Percentiles rank a stretch among this genome's conserved stretches.
These are phyloP conservation scores for Cercospora sp. DNA, from an alignment of 2,329 filamentous ascomycete genomes.

Conservation along the genomic window DNA sequence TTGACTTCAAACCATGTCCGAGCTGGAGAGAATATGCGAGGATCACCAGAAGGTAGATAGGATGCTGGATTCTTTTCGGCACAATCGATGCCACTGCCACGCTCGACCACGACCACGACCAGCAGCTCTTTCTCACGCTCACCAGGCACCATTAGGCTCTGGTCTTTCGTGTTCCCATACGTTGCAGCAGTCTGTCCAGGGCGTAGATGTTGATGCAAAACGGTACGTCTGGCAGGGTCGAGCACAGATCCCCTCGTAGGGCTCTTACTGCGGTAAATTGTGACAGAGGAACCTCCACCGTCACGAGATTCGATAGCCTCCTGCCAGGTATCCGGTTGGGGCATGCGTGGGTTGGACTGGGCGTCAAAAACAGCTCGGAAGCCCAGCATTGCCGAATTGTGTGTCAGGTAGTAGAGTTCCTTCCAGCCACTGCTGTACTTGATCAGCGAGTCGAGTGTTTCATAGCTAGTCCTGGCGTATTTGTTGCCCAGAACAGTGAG, in stretches of 20 bases:
- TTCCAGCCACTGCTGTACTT: conserved; percentile 16
- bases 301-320: conserved; percentile 14
- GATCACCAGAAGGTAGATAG: conserved; percentile 6
- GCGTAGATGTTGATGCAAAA: conserved; percentile 10
- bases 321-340: conserved; percentile 16
- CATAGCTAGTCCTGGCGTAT: neutral
- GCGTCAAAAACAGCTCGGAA: neutral
- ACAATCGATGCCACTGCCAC: conserved; percentile 18
- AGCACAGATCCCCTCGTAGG: conserved; percentile 9
- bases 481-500: conserved; percentile 15
- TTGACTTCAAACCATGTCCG: conserved; percentile 15
- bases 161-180: conserved; percentile 3
- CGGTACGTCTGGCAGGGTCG: conserved; percentile 1
- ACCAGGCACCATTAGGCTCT: conserved; percentile 14
- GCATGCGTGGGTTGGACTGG: neutral
- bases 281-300: conserved; percentile 15
- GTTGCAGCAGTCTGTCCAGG: conserved; percentile 2
- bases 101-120: conserved; percentile 19
- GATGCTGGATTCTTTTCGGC: conserved; percentile 12
- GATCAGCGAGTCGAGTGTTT: conserved; percentile 13
- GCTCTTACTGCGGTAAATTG: conserved; percentile 16
- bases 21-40: conserved; percentile 7
- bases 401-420: conserved; percentile 11
- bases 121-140: conserved; percentile 21
- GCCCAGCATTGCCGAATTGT: conserved; percentile 16